Base-by-base conservation (phyloP, 2,329 filamentous ascomycete species). In the Xylariaceae sp. region DNA sequence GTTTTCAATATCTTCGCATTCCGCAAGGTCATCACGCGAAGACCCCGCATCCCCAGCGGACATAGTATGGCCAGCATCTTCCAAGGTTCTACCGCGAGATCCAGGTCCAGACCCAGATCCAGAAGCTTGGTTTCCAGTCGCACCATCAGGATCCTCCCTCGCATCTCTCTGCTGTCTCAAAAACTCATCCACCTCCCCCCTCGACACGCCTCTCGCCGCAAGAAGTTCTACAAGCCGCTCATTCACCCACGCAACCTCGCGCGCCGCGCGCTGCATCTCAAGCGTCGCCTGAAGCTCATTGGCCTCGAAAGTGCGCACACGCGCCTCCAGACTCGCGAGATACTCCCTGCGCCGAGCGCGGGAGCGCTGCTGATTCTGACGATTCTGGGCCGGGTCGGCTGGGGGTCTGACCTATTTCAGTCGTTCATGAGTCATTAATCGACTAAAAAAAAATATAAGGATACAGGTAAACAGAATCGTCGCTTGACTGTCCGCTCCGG, bases 211-310 rank as follows among this genome's bases (percentile, higher is more conserved):
- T 44, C 71, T 70, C 29, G 72, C 70, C 6, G 69, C 67, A 17
- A 82, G 71, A 55, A 83, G 70, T 34, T 71, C 70, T 12, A 78
- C 73, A 23, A 85, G 69, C 26, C 75, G 68, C 45, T 71, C 71
- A 60, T 85, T 85, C 62, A 82, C 79, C 26, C 75, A 65, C 14
- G 76, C 78, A 16, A 85, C 80, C 52, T 71, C 73, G 19, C 79
- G 76, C 4, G 82, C 82, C 1, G 79, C 79, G 24, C 73, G 74
- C 67, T 85, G 83, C 78, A 86, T 81, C 65, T 82, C 79, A 9
- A 79, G 64, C 2, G 79, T 80, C 4, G 82, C 82, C 52, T 77
- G 74, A 14, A 79, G 74, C 19, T 78, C 81, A 4, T 70, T 73
- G n/a, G 69, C 70, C 70, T 84, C 79, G 65, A 78, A 79, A 24